Evolutionary conservation across 108 stramenopile genomes (phyloP).

Genomic region (Discostella stelligeroides): DNA sequence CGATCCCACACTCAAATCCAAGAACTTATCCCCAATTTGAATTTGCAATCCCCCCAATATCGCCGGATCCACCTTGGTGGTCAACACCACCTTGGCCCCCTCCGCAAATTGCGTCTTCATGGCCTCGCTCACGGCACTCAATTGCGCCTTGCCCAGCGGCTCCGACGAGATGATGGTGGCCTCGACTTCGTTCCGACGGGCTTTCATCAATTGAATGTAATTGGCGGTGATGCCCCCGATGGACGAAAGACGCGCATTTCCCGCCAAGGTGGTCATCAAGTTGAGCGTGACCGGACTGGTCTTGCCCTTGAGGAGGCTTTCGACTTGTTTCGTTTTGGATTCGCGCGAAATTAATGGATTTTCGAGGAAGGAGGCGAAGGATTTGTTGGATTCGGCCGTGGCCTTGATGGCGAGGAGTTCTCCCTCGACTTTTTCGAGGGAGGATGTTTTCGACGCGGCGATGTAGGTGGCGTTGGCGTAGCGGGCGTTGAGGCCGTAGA

Average conservation of each 20-base stretch:
- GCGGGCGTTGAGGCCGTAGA: conserved; percentile 92
- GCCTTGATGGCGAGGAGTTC: conserved; percentile 82
- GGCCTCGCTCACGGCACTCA: conserved; percentile 77
- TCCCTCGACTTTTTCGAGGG: conserved; percentile 82
- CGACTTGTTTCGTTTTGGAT: conserved; percentile 69
- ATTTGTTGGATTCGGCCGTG: conserved; percentile 55
- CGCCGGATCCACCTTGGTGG: conserved; percentile 81
- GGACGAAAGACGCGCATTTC: conserved; percentile 89
- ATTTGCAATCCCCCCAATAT: conserved; percentile 96
- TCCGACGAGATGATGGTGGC: conserved; percentile 93
- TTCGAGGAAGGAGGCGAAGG: conserved; percentile 79
- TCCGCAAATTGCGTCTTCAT: conserved; percentile 75
- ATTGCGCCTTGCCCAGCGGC: conserved; percentile 64
- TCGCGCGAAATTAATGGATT: conserved; percentile 90
- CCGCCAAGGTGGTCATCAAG: conserved; percentile 92
- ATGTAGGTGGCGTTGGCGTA: conserved; percentile 97
- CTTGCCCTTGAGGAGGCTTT: conserved; percentile 66
- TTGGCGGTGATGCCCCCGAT: conserved; percentile 74
- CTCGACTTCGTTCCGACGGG: conserved; percentile 93
- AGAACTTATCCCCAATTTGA: conserved; percentile 97
- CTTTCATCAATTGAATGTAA: conserved; percentile 89
- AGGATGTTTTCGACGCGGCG: conserved; percentile 85
- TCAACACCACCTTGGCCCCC: conserved; percentile 83
- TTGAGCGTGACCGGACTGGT: conserved; percentile 77
- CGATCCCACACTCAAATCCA: conserved; percentile 92